Conservation (phyloP, 441 rosid species). For the Brassica balearica region DNA sequence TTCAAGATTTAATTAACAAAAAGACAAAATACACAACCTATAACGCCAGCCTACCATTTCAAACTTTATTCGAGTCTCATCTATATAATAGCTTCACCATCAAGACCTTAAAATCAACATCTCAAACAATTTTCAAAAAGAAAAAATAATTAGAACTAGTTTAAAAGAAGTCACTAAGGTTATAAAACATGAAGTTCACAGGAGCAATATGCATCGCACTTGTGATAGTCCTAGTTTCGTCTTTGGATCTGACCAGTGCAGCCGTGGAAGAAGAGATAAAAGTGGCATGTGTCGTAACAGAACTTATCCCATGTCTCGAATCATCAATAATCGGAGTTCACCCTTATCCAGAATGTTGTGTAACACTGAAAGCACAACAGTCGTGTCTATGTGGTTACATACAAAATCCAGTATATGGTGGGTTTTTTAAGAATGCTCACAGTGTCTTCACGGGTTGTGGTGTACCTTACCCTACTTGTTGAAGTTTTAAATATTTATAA, state of each 20-base stretch:
- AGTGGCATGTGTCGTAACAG: background rate
- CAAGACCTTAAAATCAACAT: conserved; percentile 13
- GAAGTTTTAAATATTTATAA: background rate
- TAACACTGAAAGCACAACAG: background rate
- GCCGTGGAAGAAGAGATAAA: background rate
- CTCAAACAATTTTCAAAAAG: background rate
- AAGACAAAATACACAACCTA: background rate
- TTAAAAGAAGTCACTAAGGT: background rate
- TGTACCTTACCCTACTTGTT: conserved; percentile 3
- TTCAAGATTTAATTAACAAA: background rate
- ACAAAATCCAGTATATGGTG: background rate
- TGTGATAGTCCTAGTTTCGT: background rate
- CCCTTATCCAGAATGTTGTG: conserved; percentile 12
- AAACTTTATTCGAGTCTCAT: background rate
- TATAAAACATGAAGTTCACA: conserved; percentile 18
- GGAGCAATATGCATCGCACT: background rate
- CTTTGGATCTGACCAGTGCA: conserved; percentile 4
- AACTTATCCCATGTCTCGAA: background rate
- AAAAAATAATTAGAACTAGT: background rate
- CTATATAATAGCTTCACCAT: conserved; percentile 9
- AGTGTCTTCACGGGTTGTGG: background rate
- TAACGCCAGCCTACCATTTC: background rate
- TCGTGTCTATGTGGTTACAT: conserved; percentile 27
- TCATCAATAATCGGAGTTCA: background rate
- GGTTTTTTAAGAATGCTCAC: background rate